Evolutionary conservation across 2,329 filamentous ascomycete species (phyloP).

Genomic region (Fusarium siculi): DNA sequence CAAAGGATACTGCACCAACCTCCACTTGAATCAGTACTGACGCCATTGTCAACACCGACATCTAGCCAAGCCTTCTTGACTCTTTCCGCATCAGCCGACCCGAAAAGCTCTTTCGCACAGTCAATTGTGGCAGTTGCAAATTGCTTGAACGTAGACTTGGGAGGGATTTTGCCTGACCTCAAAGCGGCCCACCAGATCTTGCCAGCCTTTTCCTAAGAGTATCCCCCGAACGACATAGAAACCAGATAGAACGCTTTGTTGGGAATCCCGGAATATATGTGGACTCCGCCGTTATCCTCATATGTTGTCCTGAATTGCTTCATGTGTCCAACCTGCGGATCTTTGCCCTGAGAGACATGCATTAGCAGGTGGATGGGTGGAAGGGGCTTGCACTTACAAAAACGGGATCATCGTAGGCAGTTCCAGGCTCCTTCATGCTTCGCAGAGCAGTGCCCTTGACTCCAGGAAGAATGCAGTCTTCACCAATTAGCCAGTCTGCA

Average conservation of each 20-base stretch:
- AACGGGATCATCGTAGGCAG: slow-evolving; percentile 62
- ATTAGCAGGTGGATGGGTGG: background rate
- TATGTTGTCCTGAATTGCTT: slow-evolving; percentile 52
- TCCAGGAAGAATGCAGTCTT: slow-evolving; percentile 61
- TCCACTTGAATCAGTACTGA: slow-evolving; percentile 24
- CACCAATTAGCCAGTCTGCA: slow-evolving; percentile 66
- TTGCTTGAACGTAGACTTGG: slow-evolving; percentile 57
- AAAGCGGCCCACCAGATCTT: slow-evolving; percentile 64
- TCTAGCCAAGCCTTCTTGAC: slow-evolving; percentile 60
- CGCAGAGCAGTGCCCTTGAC: slow-evolving; percentile 63
- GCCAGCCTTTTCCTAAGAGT: slow-evolving; percentile 64
- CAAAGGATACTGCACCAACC: slow-evolving; percentile 31
- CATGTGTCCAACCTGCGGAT: slow-evolving; percentile 63
- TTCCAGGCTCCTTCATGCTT: slow-evolving; percentile 65
- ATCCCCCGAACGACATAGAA: slow-evolving; percentile 60
- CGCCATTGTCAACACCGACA: slow-evolving; percentile 54
- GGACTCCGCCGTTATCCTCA: slow-evolving; percentile 64
- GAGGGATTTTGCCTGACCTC: slow-evolving; percentile 54
- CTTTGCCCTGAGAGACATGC: slow-evolving; percentile 54
- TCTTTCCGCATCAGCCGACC: slow-evolving; percentile 53
- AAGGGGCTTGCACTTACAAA: slow-evolving; percentile 48
- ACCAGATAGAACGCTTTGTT: slow-evolving; percentile 67
- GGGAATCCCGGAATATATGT: slow-evolving; percentile 67
- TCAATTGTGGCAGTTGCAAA: slow-evolving; percentile 62
- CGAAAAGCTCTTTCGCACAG: slow-evolving; percentile 57